Evolutionary conservation across 2,329 filamentous ascomycete species (phyloP).

Genomic region (Venturia pyrina): DNA sequence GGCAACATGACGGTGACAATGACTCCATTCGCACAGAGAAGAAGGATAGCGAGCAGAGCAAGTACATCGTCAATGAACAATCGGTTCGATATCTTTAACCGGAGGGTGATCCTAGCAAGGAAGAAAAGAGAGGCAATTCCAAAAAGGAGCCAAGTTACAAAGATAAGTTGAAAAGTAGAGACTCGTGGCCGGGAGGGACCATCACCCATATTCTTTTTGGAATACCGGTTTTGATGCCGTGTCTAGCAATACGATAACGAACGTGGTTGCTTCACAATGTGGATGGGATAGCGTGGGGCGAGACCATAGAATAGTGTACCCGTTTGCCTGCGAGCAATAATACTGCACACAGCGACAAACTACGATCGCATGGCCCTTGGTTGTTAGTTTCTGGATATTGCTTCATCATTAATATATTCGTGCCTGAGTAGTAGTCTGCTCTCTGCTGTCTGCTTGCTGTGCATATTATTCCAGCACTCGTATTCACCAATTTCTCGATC

Average conservation of each 20-base stretch:
- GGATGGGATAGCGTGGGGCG: background rate
- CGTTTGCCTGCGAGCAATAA: too few species aligned
- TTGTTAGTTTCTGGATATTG: too few species aligned
- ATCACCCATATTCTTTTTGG: background rate
- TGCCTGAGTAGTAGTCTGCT: too few species aligned
- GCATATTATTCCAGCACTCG: too few species aligned
- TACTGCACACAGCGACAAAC: too few species aligned
- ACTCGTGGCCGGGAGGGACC: background rate
- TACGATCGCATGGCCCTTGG: too few species aligned
- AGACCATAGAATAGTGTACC: background rate
- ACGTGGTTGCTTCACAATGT: too few species aligned
- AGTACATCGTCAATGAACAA: slow-evolving; percentile 14
- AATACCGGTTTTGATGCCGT: background rate
- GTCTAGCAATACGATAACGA: background rate
- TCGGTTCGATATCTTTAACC: slow-evolving; percentile 8
- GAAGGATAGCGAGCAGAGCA: slow-evolving; percentile 10
- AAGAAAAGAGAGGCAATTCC: slow-evolving; percentile 11
- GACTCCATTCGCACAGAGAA: slow-evolving; percentile 8
- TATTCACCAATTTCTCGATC: too few species aligned
- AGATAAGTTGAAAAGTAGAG: background rate
- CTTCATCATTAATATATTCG: too few species aligned
- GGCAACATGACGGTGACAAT: slow-evolving; percentile 13
- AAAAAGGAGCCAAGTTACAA: slow-evolving; percentile 5
- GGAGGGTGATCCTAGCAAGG: slow-evolving; percentile 8
- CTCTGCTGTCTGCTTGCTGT: too few species aligned